A percentile compares a stretch with the other conserved stretches of the same genome.
Conservation (phyloP, 441 rosid species). For the Populus hybrid region DNA sequence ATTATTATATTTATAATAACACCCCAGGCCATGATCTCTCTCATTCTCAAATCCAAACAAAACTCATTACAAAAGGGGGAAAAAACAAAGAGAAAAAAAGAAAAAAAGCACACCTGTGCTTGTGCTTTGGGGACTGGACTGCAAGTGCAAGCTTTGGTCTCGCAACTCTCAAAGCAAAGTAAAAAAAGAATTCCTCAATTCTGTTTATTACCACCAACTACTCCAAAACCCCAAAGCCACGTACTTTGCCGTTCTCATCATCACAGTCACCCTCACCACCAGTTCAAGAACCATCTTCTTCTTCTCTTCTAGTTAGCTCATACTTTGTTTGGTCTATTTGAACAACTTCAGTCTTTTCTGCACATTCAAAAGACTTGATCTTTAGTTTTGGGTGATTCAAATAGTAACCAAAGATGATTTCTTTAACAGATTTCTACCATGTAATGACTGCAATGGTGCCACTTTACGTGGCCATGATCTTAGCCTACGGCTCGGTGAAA, state of each 20-base stretch:
- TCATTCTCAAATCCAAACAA: conserved; percentile 23
- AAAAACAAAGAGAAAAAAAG: conserved; percentile 22
- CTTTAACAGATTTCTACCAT: conserved; percentile 56
- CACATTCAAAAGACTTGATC: not conserved
- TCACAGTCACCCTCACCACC: conserved; percentile 12
- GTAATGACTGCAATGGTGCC: conserved; percentile 84
- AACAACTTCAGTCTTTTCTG: not conserved
- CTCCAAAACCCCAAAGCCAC: conserved; percentile 37
- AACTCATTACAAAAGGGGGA: conserved; percentile 25
- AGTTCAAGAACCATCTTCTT: not conserved
- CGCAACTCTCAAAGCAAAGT: conserved; percentile 44
- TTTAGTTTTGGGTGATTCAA: not conserved
- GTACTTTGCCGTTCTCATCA: conserved; percentile 33
- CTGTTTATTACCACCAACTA: conserved; percentile 36
- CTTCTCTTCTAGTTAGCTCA: not conserved
- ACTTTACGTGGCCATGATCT: conserved; percentile 72
- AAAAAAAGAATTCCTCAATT: conserved; percentile 24
- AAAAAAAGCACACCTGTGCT: conserved; percentile 6
- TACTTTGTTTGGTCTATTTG: not conserved
- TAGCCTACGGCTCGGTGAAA: conserved; percentile 71
- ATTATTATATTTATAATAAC: not conserved
- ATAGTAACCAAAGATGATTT: conserved; percentile 42
- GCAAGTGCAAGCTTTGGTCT: conserved; percentile 54
- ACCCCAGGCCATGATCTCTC: not conserved
- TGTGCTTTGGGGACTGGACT: conserved; percentile 51